Conservation (phyloP, 257 asterid genomes). For the Solanum lignicaule region DNA sequence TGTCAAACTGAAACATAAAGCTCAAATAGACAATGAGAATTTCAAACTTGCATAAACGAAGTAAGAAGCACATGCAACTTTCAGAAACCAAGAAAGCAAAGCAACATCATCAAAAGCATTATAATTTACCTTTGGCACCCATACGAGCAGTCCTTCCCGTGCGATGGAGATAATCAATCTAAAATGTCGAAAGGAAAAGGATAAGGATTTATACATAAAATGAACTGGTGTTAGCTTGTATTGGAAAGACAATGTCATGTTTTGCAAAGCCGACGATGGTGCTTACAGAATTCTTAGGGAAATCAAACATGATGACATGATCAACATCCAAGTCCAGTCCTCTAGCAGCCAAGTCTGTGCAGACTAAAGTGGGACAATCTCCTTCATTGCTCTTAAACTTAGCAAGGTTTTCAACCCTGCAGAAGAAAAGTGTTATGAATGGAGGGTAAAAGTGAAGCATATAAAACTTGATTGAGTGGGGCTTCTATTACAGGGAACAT, state of each 20-base stretch:
- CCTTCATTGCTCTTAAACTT: conserved; percentile 83
- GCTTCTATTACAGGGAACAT: neutral
- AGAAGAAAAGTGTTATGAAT: conserved; percentile 2
- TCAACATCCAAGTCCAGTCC: conserved; percentile 98
- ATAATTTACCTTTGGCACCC: conserved; percentile 88
- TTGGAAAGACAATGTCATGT: neutral
- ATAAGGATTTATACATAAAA: neutral
- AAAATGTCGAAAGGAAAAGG: neutral
- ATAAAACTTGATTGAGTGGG: neutral
- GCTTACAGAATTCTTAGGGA: conserved; percentile 88
- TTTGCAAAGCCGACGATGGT: neutral
- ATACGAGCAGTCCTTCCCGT: conserved; percentile 99
- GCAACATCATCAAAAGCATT: neutral
- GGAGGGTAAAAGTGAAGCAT: neutral
- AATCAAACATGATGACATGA: conserved; percentile 98
- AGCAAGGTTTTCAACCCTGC: conserved; percentile 71
- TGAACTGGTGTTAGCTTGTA: neutral
- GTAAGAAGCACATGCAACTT: neutral
- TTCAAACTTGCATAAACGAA: neutral
- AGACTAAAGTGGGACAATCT: conserved; percentile 95
- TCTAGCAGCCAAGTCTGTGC: conserved; percentile 97
- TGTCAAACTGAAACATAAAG: neutral
- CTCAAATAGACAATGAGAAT: neutral
- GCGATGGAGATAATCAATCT: conserved; percentile 98
- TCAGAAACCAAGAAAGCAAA: neutral